Conservation (phyloP, 345 rosid species). For the Bruguiera gymnorhiza region DNA sequence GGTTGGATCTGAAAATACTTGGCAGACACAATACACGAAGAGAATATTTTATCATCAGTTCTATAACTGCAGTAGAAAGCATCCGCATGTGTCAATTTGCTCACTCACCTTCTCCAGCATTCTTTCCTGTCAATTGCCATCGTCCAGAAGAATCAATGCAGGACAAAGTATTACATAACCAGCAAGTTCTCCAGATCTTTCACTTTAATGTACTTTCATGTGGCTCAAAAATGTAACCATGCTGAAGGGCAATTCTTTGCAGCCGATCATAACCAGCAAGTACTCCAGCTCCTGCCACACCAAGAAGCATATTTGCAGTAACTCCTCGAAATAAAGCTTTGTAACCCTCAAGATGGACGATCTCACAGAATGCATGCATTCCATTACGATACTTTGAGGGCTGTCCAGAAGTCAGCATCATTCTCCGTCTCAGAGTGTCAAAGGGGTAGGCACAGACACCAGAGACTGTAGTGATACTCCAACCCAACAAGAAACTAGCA, state of each 20-base stretch:
- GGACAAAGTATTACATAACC: not conserved
- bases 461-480: constrained; percentile 85
- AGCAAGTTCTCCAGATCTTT: not conserved
- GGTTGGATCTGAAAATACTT: no score
- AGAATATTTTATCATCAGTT: no score
- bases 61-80: no score
- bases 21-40: no score
- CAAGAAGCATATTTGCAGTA: constrained; percentile 91
- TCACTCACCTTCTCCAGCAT: no score
- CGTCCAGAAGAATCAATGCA: not conserved
- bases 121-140: not conserved
- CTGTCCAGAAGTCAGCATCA: constrained; percentile 96
- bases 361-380: constrained; percentile 65
- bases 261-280: constrained; percentile 92
- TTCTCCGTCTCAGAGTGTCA: constrained; percentile 80
- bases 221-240: constrained; percentile 36
- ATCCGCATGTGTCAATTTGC: no score
- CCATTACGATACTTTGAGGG: constrained; percentile 56
- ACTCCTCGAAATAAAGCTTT: constrained; percentile 70
- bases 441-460: constrained; percentile 91
- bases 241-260: constrained; percentile 55
- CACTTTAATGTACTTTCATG: constrained; percentile 33
- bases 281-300: constrained; percentile 93
- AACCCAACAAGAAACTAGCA: constrained; percentile 83
- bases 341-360: constrained; percentile 62